Percentiles rank a stretch among this genome's conserved stretches.
Conservation (phyloP, 306 rosid genomes). For the Cucurbita moschata region DNA sequence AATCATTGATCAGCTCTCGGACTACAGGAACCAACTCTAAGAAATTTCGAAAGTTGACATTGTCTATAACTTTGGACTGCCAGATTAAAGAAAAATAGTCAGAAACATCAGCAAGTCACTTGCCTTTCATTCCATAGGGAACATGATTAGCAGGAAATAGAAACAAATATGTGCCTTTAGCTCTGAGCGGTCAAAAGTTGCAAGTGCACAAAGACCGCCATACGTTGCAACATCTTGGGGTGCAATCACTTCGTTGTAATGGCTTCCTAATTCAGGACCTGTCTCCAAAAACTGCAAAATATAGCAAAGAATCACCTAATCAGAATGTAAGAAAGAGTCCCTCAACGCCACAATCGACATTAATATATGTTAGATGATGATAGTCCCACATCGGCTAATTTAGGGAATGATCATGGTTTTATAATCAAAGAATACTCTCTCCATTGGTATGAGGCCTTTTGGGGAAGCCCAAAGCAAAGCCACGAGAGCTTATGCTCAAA, state of each 20-base stretch:
- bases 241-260: conserved; percentile 88
- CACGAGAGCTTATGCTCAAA: too few species aligned
- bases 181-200: conserved; percentile 85
- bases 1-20: conserved; percentile 89
- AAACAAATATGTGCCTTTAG: conserved; percentile 49
- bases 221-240: conserved; percentile 95
- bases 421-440: too few species aligned
- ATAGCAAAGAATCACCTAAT: background rate
- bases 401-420: too few species aligned
- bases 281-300: conserved; percentile 75
- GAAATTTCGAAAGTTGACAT: conserved; percentile 72
- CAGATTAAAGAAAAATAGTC: conserved; percentile 16
- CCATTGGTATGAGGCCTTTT: too few species aligned
- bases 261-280: conserved; percentile 56
- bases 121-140: background rate
- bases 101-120: background rate
- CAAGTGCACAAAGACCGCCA: conserved; percentile 99
- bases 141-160: conserved; percentile 4
- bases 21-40: conserved; percentile 94
- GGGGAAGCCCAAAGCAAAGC: too few species aligned
- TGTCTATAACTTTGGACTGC: conserved; percentile 93
- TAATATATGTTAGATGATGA: background rate
- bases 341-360: conserved; percentile 19
- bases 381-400: too few species aligned
- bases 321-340: background rate